Percentiles rank a stretch among this genome's conserved stretches.
Evolutionary conservation across 441 rosid species (phyloP).

Genomic region (Hura crepitans): DNA sequence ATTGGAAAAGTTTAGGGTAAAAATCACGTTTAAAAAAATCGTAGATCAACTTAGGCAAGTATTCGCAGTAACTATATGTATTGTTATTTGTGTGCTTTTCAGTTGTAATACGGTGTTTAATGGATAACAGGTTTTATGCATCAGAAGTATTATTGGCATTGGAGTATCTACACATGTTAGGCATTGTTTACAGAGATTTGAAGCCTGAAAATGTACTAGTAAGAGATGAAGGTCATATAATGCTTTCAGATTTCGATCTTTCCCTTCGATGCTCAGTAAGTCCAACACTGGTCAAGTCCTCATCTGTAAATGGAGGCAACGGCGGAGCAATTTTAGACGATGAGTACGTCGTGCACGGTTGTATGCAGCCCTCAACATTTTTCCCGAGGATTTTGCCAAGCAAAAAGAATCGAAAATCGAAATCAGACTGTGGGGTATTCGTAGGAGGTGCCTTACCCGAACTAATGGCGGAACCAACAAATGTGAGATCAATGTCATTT

Average conservation of each 20-base stretch:
- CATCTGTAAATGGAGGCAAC: conserved; percentile 41
- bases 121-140: conserved; percentile 60
- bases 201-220: conserved; percentile 89
- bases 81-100: no score
- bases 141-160: conserved; percentile 79
- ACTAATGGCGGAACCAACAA: conserved; percentile 84
- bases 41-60: no score
- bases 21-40: no score
- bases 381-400: conserved; percentile 68
- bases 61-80: no score
- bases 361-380: conserved; percentile 69
- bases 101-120: no score
- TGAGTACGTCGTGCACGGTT: conserved; percentile 50
- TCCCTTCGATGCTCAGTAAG: conserved; percentile 82
- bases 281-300: conserved; percentile 78
- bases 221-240: conserved; percentile 79
- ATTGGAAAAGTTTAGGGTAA: no score
- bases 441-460: conserved; percentile 66
- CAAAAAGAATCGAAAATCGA: conserved; percentile 70
- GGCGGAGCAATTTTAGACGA: conserved; percentile 48
- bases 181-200: conserved; percentile 78
- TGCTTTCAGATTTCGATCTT: conserved; percentile 87
- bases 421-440: conserved; percentile 62
- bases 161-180: conserved; percentile 89
- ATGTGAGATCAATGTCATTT: conserved; percentile 82